These are phyloP conservation scores for Spongiforma sp. DNA, from an alignment of 1,284 basidiomycete genomes.

Conservation along the genomic window DNA sequence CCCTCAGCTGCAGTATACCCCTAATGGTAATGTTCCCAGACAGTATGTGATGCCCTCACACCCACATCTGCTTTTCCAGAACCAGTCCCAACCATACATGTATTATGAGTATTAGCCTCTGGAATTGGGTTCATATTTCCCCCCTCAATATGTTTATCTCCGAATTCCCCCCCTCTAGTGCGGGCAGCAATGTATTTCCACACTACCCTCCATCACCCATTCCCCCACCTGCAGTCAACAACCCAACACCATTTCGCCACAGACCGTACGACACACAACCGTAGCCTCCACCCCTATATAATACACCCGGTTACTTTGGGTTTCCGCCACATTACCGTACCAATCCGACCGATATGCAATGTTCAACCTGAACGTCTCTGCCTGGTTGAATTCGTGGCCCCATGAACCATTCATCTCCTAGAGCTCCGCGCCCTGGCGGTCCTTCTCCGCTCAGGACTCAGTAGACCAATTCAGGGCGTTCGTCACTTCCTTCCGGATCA, in stretches of 20 bases:
- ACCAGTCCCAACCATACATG: too few relatives aligned
- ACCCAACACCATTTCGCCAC: conserved; percentile 30
- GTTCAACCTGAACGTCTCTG: too few relatives aligned
- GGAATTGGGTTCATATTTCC: too few relatives aligned
- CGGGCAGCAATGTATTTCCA: too few relatives aligned
- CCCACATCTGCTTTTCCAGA: too few relatives aligned
- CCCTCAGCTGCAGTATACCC: too few relatives aligned
- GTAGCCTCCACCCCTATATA: conserved; percentile 49
- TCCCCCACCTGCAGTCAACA: conserved; percentile 6
- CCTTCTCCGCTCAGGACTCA: background rate
- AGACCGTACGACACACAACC: conserved; percentile 38
- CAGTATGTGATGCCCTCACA: too few relatives aligned
- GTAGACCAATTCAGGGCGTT: conserved; percentile 1
- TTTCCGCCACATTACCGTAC: conserved; percentile 48
- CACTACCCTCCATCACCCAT: conserved; percentile 26
- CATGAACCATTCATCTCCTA: conserved; percentile 41
- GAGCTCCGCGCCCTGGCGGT: too few relatives aligned
- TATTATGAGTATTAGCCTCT: too few relatives aligned
- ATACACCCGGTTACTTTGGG: conserved; percentile 43
- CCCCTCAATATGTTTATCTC: too few relatives aligned
- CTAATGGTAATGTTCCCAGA: too few relatives aligned
- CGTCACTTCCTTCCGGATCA: background rate
- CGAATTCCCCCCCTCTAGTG: too few relatives aligned
- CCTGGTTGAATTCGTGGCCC: conserved; percentile 40
- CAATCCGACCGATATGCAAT: conserved; percentile 45